Evolutionary conservation across 1,284 basidiomycete genomes (phyloP).

Genomic region (Ganoderma sinense): DNA sequence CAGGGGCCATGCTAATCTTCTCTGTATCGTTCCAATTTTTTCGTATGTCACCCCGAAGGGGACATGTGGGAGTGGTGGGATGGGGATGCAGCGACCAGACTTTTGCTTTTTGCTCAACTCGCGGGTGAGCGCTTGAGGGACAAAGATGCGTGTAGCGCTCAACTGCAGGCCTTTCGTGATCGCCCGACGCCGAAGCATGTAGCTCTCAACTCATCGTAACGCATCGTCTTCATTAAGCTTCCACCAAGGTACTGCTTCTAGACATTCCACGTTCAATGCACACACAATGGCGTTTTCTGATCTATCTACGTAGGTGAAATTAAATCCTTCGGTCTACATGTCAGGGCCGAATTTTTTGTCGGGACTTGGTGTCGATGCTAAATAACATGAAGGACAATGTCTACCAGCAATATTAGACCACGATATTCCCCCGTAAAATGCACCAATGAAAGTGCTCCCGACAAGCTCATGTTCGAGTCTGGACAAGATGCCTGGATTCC

Average conservation of each 20-base stretch:
- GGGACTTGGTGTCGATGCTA: not conserved
- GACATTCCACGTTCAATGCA: too few species aligned
- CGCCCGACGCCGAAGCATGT: too few species aligned
- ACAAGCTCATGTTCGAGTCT: constrained; percentile 3
- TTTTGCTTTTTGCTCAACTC: constrained; percentile 16
- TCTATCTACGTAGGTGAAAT: not conserved
- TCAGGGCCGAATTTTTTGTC: too few species aligned
- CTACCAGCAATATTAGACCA: constrained; percentile 10
- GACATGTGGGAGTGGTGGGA: not conserved
- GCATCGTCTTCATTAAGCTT: not conserved
- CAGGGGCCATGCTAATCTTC: constrained; percentile 27
- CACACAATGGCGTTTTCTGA: too few species aligned
- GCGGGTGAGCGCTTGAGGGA: constrained; percentile 15
- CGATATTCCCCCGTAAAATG: constrained; percentile 28
- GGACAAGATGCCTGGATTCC: constrained; percentile 41
- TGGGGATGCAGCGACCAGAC: too few species aligned
- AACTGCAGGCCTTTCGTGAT: too few species aligned
- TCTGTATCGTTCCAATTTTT: too few species aligned
- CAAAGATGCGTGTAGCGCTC: too few species aligned
- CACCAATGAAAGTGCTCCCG: not conserved
- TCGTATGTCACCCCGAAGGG: too few species aligned
- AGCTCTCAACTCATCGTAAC: too few species aligned
- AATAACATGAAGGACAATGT: not conserved
- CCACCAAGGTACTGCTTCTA: not conserved
- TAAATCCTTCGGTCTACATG: not conserved